These are phyloP conservation scores for Phytophthora megakarya DNA, from an alignment of 352 stramenopile genomes.

Conservation along the genomic window DNA sequence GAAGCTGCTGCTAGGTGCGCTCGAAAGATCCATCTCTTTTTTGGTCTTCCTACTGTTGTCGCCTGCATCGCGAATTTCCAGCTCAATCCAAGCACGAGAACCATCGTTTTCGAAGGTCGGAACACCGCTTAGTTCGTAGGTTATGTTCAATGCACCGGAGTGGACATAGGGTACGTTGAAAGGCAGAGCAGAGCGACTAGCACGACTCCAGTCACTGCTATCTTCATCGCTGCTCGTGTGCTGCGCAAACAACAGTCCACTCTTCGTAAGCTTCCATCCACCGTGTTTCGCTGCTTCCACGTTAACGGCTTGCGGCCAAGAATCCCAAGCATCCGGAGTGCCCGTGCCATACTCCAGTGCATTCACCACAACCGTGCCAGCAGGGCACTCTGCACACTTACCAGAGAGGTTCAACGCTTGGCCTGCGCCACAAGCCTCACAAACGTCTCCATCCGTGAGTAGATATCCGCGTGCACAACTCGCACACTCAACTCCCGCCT, in stretches of 20 bases:
- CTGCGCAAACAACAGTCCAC: conserved; percentile 54
- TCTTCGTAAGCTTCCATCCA: conserved; percentile 74
- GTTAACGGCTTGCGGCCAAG: conserved; percentile 68
- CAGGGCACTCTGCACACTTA: conserved; percentile 48
- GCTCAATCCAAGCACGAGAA: conserved; percentile 69
- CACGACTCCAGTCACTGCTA: conserved; percentile 28
- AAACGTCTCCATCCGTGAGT: conserved; percentile 45
- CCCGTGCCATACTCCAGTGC: conserved; percentile 52
- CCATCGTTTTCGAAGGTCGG: conserved; percentile 68
- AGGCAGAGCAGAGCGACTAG: conserved; percentile 45
- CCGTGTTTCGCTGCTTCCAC: conserved; percentile 33
- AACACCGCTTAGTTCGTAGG: conserved; percentile 64
- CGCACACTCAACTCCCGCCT: conserved; percentile 51
- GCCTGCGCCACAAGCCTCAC: conserved; percentile 47
- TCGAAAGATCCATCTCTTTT: conserved; percentile 19
- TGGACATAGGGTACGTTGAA: conserved; percentile 66
- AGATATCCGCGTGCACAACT: conserved; percentile 58
- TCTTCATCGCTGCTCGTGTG: conserved; percentile 34
- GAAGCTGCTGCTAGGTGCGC: conserved; percentile 13
- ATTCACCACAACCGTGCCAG: conserved; percentile 60
- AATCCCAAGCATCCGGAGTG: conserved; percentile 60
- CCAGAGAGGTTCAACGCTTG: conserved; percentile 35
- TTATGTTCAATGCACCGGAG: conserved; percentile 65
- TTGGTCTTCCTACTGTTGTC: conserved; percentile 21
- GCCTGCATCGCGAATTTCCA: conserved; percentile 49